Conservation (phyloP, 2,329 filamentous ascomycete species). For the Cytospora leucostoma region DNA sequence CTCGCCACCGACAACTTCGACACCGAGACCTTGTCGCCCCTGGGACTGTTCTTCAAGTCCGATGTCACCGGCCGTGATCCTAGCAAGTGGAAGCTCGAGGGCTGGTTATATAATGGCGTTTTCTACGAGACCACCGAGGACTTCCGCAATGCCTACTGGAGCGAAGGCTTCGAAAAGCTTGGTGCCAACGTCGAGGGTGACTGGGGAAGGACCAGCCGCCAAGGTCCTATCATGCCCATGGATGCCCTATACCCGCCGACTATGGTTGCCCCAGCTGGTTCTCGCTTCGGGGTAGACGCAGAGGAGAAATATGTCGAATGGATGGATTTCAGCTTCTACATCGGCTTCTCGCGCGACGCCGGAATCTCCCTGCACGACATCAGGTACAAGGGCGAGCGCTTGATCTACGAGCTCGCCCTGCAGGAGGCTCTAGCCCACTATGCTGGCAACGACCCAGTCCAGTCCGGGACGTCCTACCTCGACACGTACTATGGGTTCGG, state of each 20-base stretch:
- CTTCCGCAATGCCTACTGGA: conserved; percentile 47
- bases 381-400: conserved; percentile 53
- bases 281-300: conserved; percentile 46
- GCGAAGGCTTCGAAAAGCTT: conserved; percentile 48
- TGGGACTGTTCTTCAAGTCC: conserved; percentile 45
- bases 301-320: conserved; percentile 49
- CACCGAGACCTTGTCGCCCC: conserved; percentile 46
- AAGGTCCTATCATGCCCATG: conserved; percentile 40
- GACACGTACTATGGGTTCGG: conserved; percentile 53
- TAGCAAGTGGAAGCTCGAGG: conserved; percentile 50
- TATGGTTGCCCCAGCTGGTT: conserved; percentile 40
- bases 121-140: conserved; percentile 53
- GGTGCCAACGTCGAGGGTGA: conserved; percentile 49
- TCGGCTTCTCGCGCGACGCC: conserved; percentile 49
- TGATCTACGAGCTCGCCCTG: conserved; percentile 58
- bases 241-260: conserved; percentile 42
- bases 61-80: conserved; percentile 55
- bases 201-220: conserved; percentile 47
- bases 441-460: conserved; percentile 48
- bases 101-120: conserved; percentile 57
- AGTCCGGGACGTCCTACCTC: conserved; percentile 48
- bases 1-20: conserved; percentile 43
- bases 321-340: conserved; percentile 56
- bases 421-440: conserved; percentile 59
- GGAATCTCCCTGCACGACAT: conserved; percentile 55